Percentiles rank a stretch among this genome's conserved stretches.
Conservation (phyloP, 2,329 filamentous ascomycete species). For the Phialophora verrucosa region DNA sequence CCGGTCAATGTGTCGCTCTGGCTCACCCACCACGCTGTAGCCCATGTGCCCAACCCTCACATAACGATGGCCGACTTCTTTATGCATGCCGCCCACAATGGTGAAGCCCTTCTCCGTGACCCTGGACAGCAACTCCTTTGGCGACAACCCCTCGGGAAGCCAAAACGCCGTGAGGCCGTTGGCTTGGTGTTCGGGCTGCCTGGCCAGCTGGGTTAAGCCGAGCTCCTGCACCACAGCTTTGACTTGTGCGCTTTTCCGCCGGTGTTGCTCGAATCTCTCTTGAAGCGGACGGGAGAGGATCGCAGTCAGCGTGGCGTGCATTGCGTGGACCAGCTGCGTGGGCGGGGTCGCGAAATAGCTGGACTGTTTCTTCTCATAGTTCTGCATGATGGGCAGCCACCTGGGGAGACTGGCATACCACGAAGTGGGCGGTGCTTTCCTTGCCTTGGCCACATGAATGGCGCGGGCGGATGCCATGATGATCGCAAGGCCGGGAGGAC, state of each 20-base stretch:
- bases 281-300: conserved; percentile 79
- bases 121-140: conserved; percentile 80
- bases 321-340: conserved; percentile 88
- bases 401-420: conserved; percentile 98
- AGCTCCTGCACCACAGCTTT: conserved; percentile 81
- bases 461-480: conserved; percentile 90
- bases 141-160: conserved; percentile 79
- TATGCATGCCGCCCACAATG: conserved; percentile 93
- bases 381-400: conserved; percentile 98
- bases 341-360: conserved; percentile 98
- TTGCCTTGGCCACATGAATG: conserved; percentile 75
- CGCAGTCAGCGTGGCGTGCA: conserved; percentile 85
- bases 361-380: conserved; percentile 95
- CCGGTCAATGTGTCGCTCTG: conserved; percentile 78
- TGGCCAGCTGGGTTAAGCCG: conserved; percentile 83
- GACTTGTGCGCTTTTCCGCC: conserved; percentile 77
- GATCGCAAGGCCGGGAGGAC: conserved; percentile 90
- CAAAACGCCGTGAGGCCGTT: conserved; percentile 98
- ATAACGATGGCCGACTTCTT: conserved; percentile 90
- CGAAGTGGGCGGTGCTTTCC: conserved; percentile 80
- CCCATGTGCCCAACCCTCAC: conserved; percentile 98
- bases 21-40: conserved; percentile 81
- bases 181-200: conserved; percentile 85
- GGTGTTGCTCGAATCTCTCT: conserved; percentile 82
- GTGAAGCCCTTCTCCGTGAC: conserved; percentile 85